phyloP scores from a whole-genome alignment of 2,329 filamentous ascomycete species.

The Ceratocystis variospora region DNA sequence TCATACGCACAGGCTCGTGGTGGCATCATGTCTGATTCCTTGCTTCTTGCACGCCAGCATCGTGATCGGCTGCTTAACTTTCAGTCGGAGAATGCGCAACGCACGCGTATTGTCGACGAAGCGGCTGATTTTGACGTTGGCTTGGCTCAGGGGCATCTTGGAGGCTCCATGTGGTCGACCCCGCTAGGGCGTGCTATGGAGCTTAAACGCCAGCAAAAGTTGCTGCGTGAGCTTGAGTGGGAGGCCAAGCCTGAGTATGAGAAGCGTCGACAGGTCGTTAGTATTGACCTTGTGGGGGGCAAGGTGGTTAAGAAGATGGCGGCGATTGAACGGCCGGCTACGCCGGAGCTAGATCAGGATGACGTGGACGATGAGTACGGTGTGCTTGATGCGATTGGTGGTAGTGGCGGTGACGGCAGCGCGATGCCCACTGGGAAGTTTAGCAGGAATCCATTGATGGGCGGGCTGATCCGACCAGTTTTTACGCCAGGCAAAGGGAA shows the following conservation, averaged over 20 bases:
- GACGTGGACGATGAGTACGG: constrained; percentile 25
- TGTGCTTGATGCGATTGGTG: constrained; percentile 16
- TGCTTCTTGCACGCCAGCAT: constrained; percentile 58
- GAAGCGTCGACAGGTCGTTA: constrained; percentile 71
- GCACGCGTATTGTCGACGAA: constrained; percentile 78
- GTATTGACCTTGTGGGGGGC: constrained; percentile 65
- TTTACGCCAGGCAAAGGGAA: constrained; percentile 38
- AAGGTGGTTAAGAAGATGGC: constrained; percentile 63
- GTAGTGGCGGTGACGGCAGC: constrained; percentile 10
- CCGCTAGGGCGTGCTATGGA: constrained; percentile 71
- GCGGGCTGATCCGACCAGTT: constrained; percentile 51
- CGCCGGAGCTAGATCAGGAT: constrained; percentile 35
- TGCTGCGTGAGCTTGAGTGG: constrained; percentile 76
- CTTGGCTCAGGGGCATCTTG: constrained; percentile 30
- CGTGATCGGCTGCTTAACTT: constrained; percentile 68
- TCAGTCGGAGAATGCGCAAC: constrained; percentile 70
- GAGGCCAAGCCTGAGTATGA: constrained; percentile 75
- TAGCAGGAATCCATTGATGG: constrained; percentile 54
- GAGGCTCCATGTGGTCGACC: constrained; percentile 64
- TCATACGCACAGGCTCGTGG: constrained; percentile 42
- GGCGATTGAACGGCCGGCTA: constrained; percentile 43
- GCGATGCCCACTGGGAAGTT: constrained; percentile 42
- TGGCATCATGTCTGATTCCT: constrained; percentile 28
- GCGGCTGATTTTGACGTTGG: constrained; percentile 49
- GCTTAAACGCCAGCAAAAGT: constrained; percentile 71